A percentile compares a stretch with the other conserved stretches of the same genome.
These are phyloP conservation scores for Lecanicillium sp. DNA, from an alignment of 2,329 filamentous ascomycete species.

Conservation along the genomic window DNA sequence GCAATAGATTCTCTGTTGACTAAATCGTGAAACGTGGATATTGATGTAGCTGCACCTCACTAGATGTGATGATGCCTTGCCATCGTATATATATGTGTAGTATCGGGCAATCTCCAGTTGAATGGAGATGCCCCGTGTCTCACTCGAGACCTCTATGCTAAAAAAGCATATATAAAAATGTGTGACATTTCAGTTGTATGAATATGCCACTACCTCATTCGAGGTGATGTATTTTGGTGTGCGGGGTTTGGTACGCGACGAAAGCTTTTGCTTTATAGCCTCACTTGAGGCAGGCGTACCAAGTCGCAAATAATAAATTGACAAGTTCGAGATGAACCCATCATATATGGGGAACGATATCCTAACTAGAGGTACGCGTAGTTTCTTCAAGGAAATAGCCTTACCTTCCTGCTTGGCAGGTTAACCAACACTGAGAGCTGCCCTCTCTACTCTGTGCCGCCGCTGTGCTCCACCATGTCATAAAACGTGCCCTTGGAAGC, in stretches of 20 bases:
- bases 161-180: not conserved
- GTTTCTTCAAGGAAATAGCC: not conserved
- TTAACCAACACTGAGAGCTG: not conserved
- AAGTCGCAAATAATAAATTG: not conserved
- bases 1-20: too few species aligned
- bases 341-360: not conserved
- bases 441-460: not conserved
- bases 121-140: not conserved
- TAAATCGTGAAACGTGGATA: too few species aligned
- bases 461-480: constrained; percentile 1
- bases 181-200: not conserved
- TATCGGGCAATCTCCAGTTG: not conserved
- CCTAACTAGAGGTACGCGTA: not conserved
- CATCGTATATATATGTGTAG: too few species aligned
- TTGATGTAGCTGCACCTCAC: too few species aligned
- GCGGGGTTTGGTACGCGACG: not conserved
- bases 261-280: not conserved
- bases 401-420: not conserved
- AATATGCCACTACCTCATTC: not conserved
- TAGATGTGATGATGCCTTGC: too few species aligned
- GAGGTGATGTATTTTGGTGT: not conserved
- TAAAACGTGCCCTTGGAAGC: not conserved
- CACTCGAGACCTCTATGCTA: not conserved
- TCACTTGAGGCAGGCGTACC: not conserved
- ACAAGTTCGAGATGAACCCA: not conserved